A percentile compares a stretch with the other conserved stretches of the same genome.
These are phyloP conservation scores for Entoloma clypeatum DNA, from an alignment of 1,284 basidiomycete genomes.

Conservation along the genomic window DNA sequence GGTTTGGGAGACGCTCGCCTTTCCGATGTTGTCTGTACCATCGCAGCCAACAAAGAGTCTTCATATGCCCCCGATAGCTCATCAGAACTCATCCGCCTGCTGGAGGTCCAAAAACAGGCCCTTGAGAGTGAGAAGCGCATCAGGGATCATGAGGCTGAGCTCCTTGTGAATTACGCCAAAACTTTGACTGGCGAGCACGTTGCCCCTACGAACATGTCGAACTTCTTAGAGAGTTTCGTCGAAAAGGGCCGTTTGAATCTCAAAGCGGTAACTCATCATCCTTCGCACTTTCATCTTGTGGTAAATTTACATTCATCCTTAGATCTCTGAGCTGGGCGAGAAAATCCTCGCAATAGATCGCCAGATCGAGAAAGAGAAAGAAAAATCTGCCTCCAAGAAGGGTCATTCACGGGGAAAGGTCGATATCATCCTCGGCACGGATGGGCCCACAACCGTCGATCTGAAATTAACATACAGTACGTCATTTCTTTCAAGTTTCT, in stretches of 20 bases:
- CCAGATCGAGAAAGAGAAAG: slow-evolving; percentile 34
- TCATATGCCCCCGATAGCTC: slow-evolving; percentile 21
- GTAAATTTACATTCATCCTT: neutral
- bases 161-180: slow-evolving; percentile 42
- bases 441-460: slow-evolving; percentile 33
- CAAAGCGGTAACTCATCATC: slow-evolving; percentile 25
- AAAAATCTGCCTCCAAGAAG: slow-evolving; percentile 31
- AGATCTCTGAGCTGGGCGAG: slow-evolving; percentile 33
- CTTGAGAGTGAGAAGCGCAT: slow-evolving; percentile 37
- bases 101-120: slow-evolving; percentile 31
- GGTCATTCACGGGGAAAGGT: slow-evolving; percentile 35
- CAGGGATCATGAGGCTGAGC: slow-evolving; percentile 35
- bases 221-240: slow-evolving; percentile 42
- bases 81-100: slow-evolving; percentile 33
- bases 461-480: slow-evolving; percentile 53
- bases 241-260: slow-evolving; percentile 35
- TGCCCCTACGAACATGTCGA: slow-evolving; percentile 31
- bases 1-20: slow-evolving; percentile 44
- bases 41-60: slow-evolving; percentile 21
- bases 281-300: neutral
- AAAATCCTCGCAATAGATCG: slow-evolving; percentile 39
- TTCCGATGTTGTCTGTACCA: slow-evolving; percentile 45
- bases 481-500: slow-evolving; percentile 17
- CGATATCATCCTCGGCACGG: slow-evolving; percentile 37
- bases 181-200: slow-evolving; percentile 43